phyloP scores from a whole-genome alignment of 257 asterid species.

The Fraxinus quadrangulata region DNA sequence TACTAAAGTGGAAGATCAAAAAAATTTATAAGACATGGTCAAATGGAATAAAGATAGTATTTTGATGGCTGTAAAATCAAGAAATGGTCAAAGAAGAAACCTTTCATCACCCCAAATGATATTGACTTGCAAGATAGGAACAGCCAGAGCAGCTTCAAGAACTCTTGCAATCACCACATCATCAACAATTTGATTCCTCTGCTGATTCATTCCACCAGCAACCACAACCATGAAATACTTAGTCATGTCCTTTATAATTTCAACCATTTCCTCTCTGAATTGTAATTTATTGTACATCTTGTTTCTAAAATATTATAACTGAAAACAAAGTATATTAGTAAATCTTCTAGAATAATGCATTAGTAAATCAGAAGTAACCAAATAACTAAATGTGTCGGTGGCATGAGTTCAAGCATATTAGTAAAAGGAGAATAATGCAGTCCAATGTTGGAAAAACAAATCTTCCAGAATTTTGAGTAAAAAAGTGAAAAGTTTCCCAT shows the following conservation, averaged over 20 bases:
- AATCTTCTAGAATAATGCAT: too few relatives aligned
- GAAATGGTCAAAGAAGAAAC: constrained; percentile 40
- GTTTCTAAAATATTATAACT: too few relatives aligned
- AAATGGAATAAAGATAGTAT: neutral
- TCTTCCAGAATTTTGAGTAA: constrained; percentile 1
- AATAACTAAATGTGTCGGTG: constrained; percentile 9
- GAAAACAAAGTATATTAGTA: too few relatives aligned
- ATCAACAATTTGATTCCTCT: constrained; percentile 96
- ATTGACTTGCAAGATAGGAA: constrained; percentile 91
- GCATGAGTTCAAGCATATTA: constrained; percentile 23
- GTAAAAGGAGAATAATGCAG: constrained; percentile 24
- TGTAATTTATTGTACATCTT: neutral
- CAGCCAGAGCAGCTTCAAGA: constrained; percentile 92
- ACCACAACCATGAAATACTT: constrained; percentile 87
- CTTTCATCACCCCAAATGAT: constrained; percentile 99
- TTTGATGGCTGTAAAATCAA: constrained; percentile 15
- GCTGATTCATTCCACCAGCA: constrained; percentile 95
- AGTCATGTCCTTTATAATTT: constrained; percentile 57
- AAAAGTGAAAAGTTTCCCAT: constrained; percentile 1
- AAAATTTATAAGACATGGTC: neutral
- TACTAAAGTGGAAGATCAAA: too few relatives aligned
- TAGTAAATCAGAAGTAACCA: too few relatives aligned
- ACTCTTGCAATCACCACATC: constrained; percentile 93
- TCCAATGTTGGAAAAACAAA: constrained; percentile 15
- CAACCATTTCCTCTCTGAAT: constrained; percentile 47